These are phyloP conservation scores for Calvatia gigantea DNA, from an alignment of 768 basidiomycete species.

Conservation along the genomic window DNA sequence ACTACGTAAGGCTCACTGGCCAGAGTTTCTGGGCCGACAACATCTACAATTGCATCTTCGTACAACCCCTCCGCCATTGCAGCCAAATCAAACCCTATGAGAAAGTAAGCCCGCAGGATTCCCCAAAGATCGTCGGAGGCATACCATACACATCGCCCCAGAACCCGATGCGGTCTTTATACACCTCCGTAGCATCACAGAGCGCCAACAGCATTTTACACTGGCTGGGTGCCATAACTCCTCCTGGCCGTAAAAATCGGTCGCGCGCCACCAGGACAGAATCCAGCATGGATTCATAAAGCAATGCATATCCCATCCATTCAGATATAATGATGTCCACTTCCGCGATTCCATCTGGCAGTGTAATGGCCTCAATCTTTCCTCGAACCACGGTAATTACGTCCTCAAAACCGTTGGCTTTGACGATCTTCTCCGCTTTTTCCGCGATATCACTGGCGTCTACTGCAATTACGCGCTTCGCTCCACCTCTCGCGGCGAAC, in stretches of 20 bases:
- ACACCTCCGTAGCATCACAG: constrained; percentile 71
- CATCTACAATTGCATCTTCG: constrained; percentile 82
- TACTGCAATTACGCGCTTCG: constrained; percentile 86
- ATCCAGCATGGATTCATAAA: constrained; percentile 98
- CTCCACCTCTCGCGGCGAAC: constrained; percentile 86
- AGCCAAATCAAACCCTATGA: constrained; percentile 80
- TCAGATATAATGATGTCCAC: constrained; percentile 97
- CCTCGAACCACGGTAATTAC: constrained; percentile 86
- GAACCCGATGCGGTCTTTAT: constrained; percentile 81
- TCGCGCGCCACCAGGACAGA: constrained; percentile 89
- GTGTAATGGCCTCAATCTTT: constrained; percentile 82
- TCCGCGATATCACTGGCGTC: constrained; percentile 85
- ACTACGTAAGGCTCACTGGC: constrained; percentile 60
- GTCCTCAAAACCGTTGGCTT: constrained; percentile 66
- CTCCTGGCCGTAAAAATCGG: constrained; percentile 71
- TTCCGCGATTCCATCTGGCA: constrained; percentile 67
- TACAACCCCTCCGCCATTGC: constrained; percentile 75
- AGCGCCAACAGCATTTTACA: constrained; percentile 82
- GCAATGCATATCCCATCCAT: constrained; percentile 93
- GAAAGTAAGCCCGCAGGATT: background rate
- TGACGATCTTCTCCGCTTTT: constrained; percentile 75
- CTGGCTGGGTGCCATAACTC: constrained; percentile 90
- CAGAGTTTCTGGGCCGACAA: constrained; percentile 63
- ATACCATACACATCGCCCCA: constrained; percentile 91
- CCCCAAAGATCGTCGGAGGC: constrained; percentile 14